phyloP scores from a whole-genome alignment of 371 early-diverging fungal species.

The Mortierella sp. region DNA sequence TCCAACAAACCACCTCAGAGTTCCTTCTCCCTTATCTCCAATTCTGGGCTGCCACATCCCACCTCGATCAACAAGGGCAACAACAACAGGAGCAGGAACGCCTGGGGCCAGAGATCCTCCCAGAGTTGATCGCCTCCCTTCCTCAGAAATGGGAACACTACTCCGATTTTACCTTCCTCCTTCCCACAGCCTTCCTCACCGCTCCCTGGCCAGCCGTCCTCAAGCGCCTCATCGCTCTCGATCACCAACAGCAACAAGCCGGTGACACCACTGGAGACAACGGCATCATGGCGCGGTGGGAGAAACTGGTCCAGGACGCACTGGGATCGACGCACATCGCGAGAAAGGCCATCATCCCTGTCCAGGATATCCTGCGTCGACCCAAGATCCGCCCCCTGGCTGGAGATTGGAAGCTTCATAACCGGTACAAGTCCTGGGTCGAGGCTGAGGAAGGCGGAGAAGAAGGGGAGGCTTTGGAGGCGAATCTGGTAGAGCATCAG shows the following conservation, averaged over 20 bases:
- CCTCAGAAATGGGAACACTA: slow-evolving; percentile 62
- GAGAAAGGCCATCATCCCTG: slow-evolving; percentile 56
- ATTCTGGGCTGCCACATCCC: slow-evolving; percentile 15
- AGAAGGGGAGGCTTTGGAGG: not conserved
- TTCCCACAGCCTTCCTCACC: slow-evolving; percentile 38
- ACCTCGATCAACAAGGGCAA: not conserved
- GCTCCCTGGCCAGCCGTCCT: slow-evolving; percentile 47
- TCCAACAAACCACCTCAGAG: slow-evolving; percentile 18
- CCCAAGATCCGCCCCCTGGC: slow-evolving; percentile 54
- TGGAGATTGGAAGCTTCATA: slow-evolving; percentile 53
- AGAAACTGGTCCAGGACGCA: slow-evolving; percentile 30
- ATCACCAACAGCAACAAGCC: slow-evolving; percentile 16
- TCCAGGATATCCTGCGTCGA: slow-evolving; percentile 56
- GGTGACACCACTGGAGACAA: not conserved
- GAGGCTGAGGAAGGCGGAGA: slow-evolving; percentile 18
- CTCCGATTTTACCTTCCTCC: slow-evolving; percentile 53
- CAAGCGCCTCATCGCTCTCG: slow-evolving; percentile 16
- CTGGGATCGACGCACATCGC: slow-evolving; percentile 55
- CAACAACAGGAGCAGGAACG: not conserved
- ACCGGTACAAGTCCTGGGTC: slow-evolving; percentile 44
- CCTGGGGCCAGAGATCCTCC: slow-evolving; percentile 12
- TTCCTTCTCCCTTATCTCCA: slow-evolving; percentile 34
- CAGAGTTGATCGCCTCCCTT: slow-evolving; percentile 33
- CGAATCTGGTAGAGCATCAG: slow-evolving; percentile 29
- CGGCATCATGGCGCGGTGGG: slow-evolving; percentile 24